Evolutionary conservation across 805 yeast species (phyloP), one percentile per base, ranked within the genome.

Genomic region (Metschnikowia gelsemii): DNA sequence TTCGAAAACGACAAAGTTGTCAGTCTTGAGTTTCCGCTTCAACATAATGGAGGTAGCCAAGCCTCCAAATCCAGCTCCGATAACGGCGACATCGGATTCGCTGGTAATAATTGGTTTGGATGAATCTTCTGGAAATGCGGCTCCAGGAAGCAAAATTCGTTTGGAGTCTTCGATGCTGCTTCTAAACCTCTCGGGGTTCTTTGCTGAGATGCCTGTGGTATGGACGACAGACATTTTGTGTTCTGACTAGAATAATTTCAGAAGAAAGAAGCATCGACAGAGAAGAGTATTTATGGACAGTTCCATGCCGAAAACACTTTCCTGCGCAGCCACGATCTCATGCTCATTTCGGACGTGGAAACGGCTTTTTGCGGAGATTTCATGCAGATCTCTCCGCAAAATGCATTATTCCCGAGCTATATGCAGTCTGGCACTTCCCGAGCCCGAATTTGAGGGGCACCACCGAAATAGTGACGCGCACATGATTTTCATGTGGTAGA

Each of bases 21-120:
- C 49, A 20, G 53, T 58, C 13, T 59, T 54, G 43, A 62, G 49
- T 18, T 59, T 50, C 27, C 60, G 54, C 33, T 56, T 45, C 32
- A 58, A 49, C 35, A 56, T 54, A 27, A 67, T 34, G 2, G 69
- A 63, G 9, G 63, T 39, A n/a, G 62, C 58, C 30, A 69, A 52
- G 4, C 74, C 73, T 1, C 55, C 68, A 36, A 66, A 65, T 0
- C 74, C 74, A n/a, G 62, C 70, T 1, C 74, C 74, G 21, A 69
- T 55, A 13, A 69, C 60, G 2, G 68, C 56, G 4, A 69, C 54
- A 18, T 57, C 57, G n/a, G 71, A 64, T 2, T 21, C 34, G 18
- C 61, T 40, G 21, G 57, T 43, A 17, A 52, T 46, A 8, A 55
- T 50, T 1, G 64, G 52, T 12, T 36, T 20, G 23, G 48, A 45